Evolutionary conservation across 345 rosid genomes (phyloP), one percentile per base, ranked within the genome.

Genomic region (Rubroshorea leprosula): DNA sequence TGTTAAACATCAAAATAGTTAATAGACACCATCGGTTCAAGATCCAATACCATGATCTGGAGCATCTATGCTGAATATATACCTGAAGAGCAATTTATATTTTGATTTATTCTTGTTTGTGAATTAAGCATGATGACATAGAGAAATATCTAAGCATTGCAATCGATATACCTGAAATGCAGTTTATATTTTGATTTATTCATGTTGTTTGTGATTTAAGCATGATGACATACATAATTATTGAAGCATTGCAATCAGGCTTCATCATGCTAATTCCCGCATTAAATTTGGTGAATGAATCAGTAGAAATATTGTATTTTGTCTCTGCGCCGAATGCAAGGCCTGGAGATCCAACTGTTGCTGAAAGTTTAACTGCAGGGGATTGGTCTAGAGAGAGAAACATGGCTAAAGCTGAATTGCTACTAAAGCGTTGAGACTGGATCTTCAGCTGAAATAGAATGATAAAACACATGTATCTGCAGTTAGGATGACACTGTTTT

Each of bases 391-490:
- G 18, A 31, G 58, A 23, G n/a, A 35, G 9, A n/a, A 61, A 46
- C 47, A 57, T 45, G 21, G 54, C 38, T 1, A 63, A 38, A 22
- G 60, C 23, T 45, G 44, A 29, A 15, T 47, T 21, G 29, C 45
- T 21, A n/a, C n/a, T n/a, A n/a, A n/a, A n/a, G 16, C 31, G 27
- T 14, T 19, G 47, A 51, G 48, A 47, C 11, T 21, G 49, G 18
- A 63, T 12, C 35, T 46, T 35, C 29, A 63, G 35, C 61, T 63
- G 68, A 54, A 29, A 46, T n/a, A 55, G 23, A 23, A 38, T 2
- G 25, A 24, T 16, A 19, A 26, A 31, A 39, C n/a, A 49, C 20
- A 38, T 23, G 47, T n/a, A 43, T 13, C 51, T 17, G 13, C 35
- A 21, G 26, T 49, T 35, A 21, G 16, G 2, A 29, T 22, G 6